Percentiles rank a stretch among this genome's conserved stretches.
phyloP scores from a whole-genome alignment of 192 early-diverging fungal genomes.

The Backusella sp. region DNA sequence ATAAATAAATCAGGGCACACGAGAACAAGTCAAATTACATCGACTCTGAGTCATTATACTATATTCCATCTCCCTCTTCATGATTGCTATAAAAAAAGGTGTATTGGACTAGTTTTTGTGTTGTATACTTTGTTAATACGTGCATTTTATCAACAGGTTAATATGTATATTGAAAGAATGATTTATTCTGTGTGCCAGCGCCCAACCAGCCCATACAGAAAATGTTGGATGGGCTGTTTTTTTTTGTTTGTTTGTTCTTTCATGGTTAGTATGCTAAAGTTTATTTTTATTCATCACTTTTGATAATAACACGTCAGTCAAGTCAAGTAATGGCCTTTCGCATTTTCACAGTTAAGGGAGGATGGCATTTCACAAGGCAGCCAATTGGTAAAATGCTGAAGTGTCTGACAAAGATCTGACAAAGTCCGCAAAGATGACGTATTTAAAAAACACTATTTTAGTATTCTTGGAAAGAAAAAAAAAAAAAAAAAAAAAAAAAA shows the following conservation, averaged over 20 bases:
- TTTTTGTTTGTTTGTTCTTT: no score
- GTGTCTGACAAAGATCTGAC: not conserved
- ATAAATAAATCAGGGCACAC: not conserved
- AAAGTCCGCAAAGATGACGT: slow-evolving; percentile 2
- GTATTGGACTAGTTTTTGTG: no score
- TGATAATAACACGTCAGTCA: not conserved
- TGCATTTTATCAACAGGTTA: no score
- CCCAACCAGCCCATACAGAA: no score
- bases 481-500: not conserved
- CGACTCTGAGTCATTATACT: not conserved
- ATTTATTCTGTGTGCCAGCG: no score
- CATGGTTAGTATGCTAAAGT: no score
- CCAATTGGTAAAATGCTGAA: not conserved
- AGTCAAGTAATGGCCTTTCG: not conserved
- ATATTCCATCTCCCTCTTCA: no score
- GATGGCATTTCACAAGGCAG: not conserved
- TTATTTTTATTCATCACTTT: no score
- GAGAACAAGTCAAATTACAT: not conserved
- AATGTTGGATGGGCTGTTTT: no score
- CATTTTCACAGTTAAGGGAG: not conserved
- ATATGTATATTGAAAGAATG: no score
- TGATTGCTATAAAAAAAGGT: no score
- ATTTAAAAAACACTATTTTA: not conserved
- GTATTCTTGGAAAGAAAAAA: not conserved
- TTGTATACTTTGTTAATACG: no score